Conservation (phyloP, 1,139 yeast species). For the Pichia cactophila region DNA sequence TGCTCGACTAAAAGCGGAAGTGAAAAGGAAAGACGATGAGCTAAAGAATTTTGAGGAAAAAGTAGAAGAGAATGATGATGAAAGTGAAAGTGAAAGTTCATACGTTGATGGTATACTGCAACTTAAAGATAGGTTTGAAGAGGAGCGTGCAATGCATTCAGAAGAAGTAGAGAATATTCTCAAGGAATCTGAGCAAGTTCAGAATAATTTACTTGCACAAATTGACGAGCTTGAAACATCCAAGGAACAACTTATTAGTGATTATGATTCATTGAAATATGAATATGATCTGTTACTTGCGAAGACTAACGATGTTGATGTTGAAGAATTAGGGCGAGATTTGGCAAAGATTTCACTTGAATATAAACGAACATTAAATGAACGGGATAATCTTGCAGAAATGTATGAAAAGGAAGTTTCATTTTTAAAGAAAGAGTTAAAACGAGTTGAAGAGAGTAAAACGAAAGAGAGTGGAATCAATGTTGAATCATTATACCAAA, state of each 20-base stretch:
- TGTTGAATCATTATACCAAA: conserved; percentile 21
- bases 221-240: conserved; percentile 16
- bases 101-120: conserved; percentile 10
- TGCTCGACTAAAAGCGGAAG: neutral
- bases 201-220: conserved; percentile 17
- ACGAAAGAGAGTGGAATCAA: conserved; percentile 5
- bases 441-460: conserved; percentile 11
- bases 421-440: conserved; percentile 11
- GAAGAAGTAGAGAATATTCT: conserved; percentile 4
- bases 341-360: conserved; percentile 20
- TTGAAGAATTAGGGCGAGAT: conserved; percentile 18
- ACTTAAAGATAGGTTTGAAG: conserved; percentile 7
- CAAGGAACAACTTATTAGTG: conserved; percentile 20
- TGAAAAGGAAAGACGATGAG: neutral
- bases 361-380: conserved; percentile 18
- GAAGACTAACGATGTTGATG: neutral
- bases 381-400: conserved; percentile 9
- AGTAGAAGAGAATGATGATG: neutral
- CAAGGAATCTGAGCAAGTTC: neutral
- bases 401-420: conserved; percentile 10
- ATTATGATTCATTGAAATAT: conserved; percentile 15
- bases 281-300: conserved; percentile 7
- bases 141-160: conserved; percentile 6
- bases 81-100: neutral
- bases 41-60: neutral